These are phyloP conservation scores for Crassisporium funariophilum DNA, from an alignment of 768 basidiomycete species.

Conservation along the genomic window DNA sequence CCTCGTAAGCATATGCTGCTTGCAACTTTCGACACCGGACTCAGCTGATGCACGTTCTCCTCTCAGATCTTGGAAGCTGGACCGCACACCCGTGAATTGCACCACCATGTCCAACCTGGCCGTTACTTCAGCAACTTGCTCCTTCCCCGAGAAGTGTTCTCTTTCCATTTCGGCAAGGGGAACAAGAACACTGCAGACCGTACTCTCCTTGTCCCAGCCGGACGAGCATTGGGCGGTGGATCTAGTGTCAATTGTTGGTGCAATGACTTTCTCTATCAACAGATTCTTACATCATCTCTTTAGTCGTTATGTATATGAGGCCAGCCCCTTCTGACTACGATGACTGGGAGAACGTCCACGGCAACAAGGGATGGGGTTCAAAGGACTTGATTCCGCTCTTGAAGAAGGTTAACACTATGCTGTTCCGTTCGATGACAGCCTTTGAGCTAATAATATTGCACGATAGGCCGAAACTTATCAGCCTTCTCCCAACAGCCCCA, in stretches of 20 bases:
- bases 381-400: slow-evolving; percentile 57
- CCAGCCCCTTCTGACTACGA: slow-evolving; percentile 66
- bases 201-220: slow-evolving; percentile 42
- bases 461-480: slow-evolving; percentile 45
- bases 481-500: slow-evolving; percentile 23
- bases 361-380: slow-evolving; percentile 65
- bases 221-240: slow-evolving; percentile 61
- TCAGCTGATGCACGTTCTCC: not conserved
- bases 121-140: slow-evolving; percentile 46
- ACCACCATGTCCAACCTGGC: slow-evolving; percentile 54
- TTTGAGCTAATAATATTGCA: not conserved
- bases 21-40: not conserved
- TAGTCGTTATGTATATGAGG: slow-evolving; percentile 58
- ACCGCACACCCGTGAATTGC: slow-evolving; percentile 46
- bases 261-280: not conserved
- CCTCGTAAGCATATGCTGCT: slow-evolving; percentile 36
- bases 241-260: slow-evolving; percentile 60
- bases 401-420: slow-evolving; percentile 47
- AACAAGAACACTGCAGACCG: slow-evolving; percentile 48
- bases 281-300: not conserved
- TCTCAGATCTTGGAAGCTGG: slow-evolving; percentile 59
- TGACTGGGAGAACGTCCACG: slow-evolving; percentile 54
- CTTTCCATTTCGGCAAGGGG: slow-evolving; percentile 43
- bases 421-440: not conserved
- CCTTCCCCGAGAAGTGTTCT: slow-evolving; percentile 42